phyloP scores from a whole-genome alignment of 73 alveolate species.

The Diophrys sp. region DNA sequence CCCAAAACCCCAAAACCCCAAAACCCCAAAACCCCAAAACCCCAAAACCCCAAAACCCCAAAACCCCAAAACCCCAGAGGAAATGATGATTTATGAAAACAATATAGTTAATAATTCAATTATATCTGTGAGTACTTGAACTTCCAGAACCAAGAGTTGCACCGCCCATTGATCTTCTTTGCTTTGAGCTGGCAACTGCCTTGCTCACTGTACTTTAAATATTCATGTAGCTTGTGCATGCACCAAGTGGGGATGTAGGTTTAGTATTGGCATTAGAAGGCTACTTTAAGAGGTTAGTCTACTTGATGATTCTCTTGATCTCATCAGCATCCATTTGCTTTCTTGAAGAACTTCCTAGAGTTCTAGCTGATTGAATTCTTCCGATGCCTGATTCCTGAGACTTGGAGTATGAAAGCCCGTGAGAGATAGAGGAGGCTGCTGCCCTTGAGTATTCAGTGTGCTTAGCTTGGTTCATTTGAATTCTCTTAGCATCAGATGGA shows the following conservation, averaged over 20 bases:
- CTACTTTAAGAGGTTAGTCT: neutral
- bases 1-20: no score
- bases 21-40: no score
- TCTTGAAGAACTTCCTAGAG: neutral
- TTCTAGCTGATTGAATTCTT: neutral
- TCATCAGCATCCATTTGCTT: neutral
- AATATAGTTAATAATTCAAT: no score
- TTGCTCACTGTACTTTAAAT: neutral
- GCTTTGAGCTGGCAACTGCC: no score
- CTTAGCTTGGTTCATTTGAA: neutral
- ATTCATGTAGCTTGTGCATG: neutral
- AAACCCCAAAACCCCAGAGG: no score
- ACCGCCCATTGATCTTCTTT: no score
- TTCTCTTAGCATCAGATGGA: neutral
- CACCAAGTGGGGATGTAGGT: neutral
- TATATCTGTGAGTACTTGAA: no score
- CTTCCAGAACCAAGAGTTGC: no score
- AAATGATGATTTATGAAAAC: no score
- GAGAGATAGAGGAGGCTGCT: neutral
- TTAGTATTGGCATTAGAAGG: neutral
- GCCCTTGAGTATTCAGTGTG: neutral
- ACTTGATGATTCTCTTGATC: neutral
- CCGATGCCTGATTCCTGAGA: neutral
- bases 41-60: no score
- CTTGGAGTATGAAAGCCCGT: neutral